Evolutionary conservation across 345 rosid species (phyloP).

Genomic region (Hibiscus trionum): DNA sequence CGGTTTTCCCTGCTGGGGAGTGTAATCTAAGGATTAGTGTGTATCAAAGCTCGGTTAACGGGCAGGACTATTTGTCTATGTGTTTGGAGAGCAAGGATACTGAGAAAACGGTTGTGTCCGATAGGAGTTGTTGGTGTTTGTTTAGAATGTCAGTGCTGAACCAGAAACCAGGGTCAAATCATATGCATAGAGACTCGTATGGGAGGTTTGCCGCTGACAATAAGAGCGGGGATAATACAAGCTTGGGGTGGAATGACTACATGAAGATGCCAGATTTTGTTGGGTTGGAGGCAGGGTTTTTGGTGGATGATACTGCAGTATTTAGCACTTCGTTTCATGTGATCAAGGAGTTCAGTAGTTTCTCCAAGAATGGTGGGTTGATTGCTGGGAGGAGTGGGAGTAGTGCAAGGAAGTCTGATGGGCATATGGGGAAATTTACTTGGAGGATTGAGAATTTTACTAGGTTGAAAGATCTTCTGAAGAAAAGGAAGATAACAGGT

Average conservation of each 20-base stretch:
- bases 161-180: conserved; percentile 80
- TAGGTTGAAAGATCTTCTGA: conserved; percentile 83
- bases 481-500: conserved; percentile 97
- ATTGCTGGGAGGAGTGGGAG: neutral
- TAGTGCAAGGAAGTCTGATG: conserved; percentile 11
- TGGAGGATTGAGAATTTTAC: conserved; percentile 96
- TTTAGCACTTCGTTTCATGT: conserved; percentile 96
- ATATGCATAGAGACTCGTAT: conserved; percentile 85
- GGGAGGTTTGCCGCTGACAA: conserved; percentile 93
- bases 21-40: conserved; percentile 84
- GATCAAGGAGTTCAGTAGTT: conserved; percentile 36
- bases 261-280: conserved; percentile 92
- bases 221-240: conserved; percentile 91
- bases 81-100: conserved; percentile 73
- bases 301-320: conserved; percentile 79
- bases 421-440: conserved; percentile 78
- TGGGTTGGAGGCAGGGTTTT: conserved; percentile 61
- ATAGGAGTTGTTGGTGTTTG: conserved; percentile 97
- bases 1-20: conserved; percentile 94
- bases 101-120: conserved; percentile 15
- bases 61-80: conserved; percentile 81
- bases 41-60: conserved; percentile 77
- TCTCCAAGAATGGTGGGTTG: conserved; percentile 8
- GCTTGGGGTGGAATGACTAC: conserved; percentile 96
- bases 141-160: conserved; percentile 93